Evolutionary conservation across 495 filamentous ascomycete species (phyloP), one percentile per base, ranked within the genome.

Genomic region (Penicillium paxilli): DNA sequence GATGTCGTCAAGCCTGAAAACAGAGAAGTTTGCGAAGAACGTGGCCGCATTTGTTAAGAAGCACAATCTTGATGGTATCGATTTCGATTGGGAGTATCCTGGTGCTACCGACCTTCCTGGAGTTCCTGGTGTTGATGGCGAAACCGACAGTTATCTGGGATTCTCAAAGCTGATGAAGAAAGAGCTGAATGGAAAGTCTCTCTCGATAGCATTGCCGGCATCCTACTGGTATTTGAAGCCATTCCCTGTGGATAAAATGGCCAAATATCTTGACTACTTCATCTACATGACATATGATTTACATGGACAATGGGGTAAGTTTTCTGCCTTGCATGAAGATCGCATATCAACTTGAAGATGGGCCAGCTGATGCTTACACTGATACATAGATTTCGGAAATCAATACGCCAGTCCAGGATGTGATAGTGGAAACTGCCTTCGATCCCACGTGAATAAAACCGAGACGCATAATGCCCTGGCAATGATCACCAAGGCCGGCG

Each of bases 401-500:
- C 16, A 47, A 9, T 63, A 22, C 4, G n/a, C 56, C 0, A 23
- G 45, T 12, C 24, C 44, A 10, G 73, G 72, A 17, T 81, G 77
- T 50, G 40, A 44, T 0, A 23, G 10, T 0, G 76, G 76, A 5
- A 70, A 69, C 50, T 80, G 77, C 52, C 73, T 81, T 61, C 33
- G 63, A 66, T 10, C 59, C 59, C 19, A 56, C 25, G 47, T 56
- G 10, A 56, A 56, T n/a, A 22, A 26, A 3, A 56, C 53, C 8
- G 53, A 56, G 21, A 56, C 47, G 3, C 3, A 3, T 0, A 22
- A 9, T 11, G 5, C 47, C 17, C 37, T 55, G 1, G 2, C 30
- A 0, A 79, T 81, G 74, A 66, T 81, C 9, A 80, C 79, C 30
- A 82, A 82, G 52, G 76, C 78, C 0, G 76, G 77, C 11, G 73